phyloP scores from a whole-genome alignment of 2,329 filamentous ascomycete species.

The Aspergillus viridinutans region DNA sequence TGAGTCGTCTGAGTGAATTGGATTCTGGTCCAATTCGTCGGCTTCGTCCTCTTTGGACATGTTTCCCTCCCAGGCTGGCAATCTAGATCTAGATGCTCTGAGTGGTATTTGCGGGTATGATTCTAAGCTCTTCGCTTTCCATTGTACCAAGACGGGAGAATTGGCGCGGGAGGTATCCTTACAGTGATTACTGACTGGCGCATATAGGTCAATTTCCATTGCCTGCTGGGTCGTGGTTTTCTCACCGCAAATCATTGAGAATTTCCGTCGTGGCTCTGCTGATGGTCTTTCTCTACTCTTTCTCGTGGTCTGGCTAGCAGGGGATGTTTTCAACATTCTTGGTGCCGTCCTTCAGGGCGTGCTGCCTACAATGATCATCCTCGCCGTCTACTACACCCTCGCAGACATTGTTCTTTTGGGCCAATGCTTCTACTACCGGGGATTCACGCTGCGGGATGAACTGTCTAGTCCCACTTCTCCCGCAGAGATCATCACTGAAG shows the following conservation, averaged over 20 bases:
- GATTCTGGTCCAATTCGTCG: conserved; percentile 2
- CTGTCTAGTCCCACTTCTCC: conserved; percentile 14
- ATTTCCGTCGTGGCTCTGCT: conserved; percentile 78
- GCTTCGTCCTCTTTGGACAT: conserved; percentile 17
- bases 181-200: conserved; percentile 2
- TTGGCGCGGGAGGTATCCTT: background rate
- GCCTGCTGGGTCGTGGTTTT: conserved; percentile 98
- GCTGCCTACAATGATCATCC: conserved; percentile 88
- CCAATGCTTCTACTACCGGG: conserved; percentile 95
- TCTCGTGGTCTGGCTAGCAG: conserved; percentile 85
- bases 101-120: conserved; percentile 83
- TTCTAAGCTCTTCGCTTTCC: background rate
- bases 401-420: conserved; percentile 82
- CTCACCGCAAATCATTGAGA: conserved; percentile 93
- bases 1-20: background rate
- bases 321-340: conserved; percentile 95
- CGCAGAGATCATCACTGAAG: conserved; percentile 12
- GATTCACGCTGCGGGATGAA: conserved; percentile 53
- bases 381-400: conserved; percentile 91
- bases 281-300: conserved; percentile 89
- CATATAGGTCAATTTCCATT: conserved; percentile 78
- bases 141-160: background rate
- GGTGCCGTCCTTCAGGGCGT: conserved; percentile 90
- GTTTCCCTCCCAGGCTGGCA: conserved; percentile 42
- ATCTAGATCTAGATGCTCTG: conserved; percentile 82